Percentiles rank a stretch among this genome's conserved stretches.
phyloP scores from a whole-genome alignment of 768 basidiomycete genomes.

The Russula virescens region DNA sequence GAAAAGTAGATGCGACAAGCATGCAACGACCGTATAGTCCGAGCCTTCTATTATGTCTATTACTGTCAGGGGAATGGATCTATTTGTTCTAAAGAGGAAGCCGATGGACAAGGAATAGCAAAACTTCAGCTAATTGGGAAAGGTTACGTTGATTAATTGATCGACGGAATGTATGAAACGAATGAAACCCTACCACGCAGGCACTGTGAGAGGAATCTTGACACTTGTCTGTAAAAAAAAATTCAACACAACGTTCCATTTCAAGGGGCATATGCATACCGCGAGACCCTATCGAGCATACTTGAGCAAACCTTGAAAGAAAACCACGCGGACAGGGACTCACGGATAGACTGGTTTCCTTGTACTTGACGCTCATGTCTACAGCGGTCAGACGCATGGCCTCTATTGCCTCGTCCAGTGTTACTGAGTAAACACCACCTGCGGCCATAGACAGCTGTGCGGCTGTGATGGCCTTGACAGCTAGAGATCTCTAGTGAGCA shows the following conservation, averaged over 20 bases:
- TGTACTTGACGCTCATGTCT: conserved; percentile 96
- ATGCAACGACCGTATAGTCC: neutral
- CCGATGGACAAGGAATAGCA: neutral
- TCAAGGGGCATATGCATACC: conserved; percentile 34
- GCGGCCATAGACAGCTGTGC: conserved; percentile 94
- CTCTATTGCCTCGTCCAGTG: conserved; percentile 91
- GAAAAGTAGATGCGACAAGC: neutral
- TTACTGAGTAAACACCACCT: conserved; percentile 79
- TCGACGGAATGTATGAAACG: neutral
- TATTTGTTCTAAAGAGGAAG: neutral
- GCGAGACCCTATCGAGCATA: conserved; percentile 46
- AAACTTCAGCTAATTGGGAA: conserved; percentile 1
- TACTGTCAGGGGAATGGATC: neutral
- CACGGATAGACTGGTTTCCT: conserved; percentile 90
- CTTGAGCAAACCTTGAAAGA: neutral
- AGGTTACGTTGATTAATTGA: neutral
- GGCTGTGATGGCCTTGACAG: conserved; percentile 89
- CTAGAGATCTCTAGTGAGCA: conserved; percentile 34
- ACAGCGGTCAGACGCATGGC: conserved; percentile 89
- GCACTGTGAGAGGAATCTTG: conserved; percentile 78
- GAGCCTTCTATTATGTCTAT: neutral
- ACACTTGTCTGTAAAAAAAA: conserved; percentile 52
- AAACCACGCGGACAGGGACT: conserved; percentile 27
- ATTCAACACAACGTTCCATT: conserved; percentile 12
- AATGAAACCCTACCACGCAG: conserved; percentile 52